These are phyloP conservation scores for Tetraselmis chui DNA, from an alignment of 139 green algal genomes.

Conservation along the genomic window DNA sequence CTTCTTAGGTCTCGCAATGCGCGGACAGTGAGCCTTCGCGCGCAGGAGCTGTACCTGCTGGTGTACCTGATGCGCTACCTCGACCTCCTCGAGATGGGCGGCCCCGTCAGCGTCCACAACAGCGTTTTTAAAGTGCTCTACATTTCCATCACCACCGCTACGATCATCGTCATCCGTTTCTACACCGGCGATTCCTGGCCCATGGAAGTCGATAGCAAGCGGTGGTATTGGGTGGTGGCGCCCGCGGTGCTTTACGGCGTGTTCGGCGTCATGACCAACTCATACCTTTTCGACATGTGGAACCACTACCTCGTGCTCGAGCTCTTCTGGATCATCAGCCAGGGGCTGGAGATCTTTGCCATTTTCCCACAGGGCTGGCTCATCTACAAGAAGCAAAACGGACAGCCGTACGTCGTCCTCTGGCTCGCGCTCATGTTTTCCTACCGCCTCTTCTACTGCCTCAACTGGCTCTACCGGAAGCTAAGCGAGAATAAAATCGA, in stretches of 20 bases:
- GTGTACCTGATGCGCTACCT: slow-evolving; percentile 10
- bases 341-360: background rate
- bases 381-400: background rate
- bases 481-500: background rate
- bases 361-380: background rate
- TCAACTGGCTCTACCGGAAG: background rate
- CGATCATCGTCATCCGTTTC: background rate
- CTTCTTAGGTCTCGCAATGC: background rate
- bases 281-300: background rate
- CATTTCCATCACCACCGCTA: background rate
- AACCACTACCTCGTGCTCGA: background rate
- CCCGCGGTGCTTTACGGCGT: background rate
- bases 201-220: background rate
- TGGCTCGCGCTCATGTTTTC: background rate
- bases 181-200: background rate
- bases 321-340: background rate
- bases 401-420: background rate
- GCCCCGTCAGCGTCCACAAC: slow-evolving; percentile 1
- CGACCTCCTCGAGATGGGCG: slow-evolving; percentile 5
- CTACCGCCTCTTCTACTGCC: background rate
- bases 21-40: background rate
- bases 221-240: background rate
- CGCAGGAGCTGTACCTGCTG: slow-evolving; percentile 9
- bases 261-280: background rate
- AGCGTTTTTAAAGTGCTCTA: slow-evolving; percentile 10